phyloP scores from a whole-genome alignment of 768 basidiomycete species.

The Auricularia auricula-judae region DNA sequence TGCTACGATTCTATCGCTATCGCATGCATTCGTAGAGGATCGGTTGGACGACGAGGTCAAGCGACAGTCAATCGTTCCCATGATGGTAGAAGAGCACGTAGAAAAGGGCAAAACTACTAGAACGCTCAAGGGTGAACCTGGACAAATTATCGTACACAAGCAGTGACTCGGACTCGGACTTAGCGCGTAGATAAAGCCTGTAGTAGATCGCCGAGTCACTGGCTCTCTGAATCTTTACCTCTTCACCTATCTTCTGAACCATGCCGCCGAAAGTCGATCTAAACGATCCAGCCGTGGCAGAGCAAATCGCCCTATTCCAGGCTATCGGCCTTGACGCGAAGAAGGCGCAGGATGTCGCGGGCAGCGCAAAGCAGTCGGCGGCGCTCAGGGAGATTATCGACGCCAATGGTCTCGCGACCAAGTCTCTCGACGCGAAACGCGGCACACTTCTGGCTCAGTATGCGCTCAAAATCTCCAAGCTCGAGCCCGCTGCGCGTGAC shows the following conservation, averaged over 20 bases:
- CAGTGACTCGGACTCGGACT: background rate
- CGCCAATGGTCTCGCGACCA: conserved; percentile 33
- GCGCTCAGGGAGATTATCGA: conserved; percentile 62
- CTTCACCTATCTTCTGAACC: conserved; percentile 1
- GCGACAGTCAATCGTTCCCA: background rate
- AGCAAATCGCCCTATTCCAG: conserved; percentile 49
- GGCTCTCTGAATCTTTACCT: background rate
- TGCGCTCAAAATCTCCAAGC: conserved; percentile 50
- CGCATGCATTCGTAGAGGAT: conserved; percentile 3
- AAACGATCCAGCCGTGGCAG: conserved; percentile 25
- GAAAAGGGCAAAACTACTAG: background rate
- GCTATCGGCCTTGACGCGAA: conserved; percentile 64
- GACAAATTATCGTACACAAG: background rate
- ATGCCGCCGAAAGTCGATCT: conserved; percentile 30
- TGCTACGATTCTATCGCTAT: background rate
- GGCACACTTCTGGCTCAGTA: conserved; percentile 60
- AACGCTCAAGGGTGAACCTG: background rate
- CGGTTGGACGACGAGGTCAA: background rate
- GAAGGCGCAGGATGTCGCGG: conserved; percentile 75
- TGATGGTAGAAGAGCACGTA: background rate
- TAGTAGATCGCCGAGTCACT: background rate
- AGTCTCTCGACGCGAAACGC: conserved; percentile 61
- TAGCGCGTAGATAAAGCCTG: background rate
- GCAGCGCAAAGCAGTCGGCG: conserved; percentile 65
- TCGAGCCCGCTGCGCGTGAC: conserved; percentile 43